Evolutionary conservation across 768 basidiomycete genomes (phyloP), one percentile per base, ranked within the genome.

Genomic region (Tricholoma sp.): DNA sequence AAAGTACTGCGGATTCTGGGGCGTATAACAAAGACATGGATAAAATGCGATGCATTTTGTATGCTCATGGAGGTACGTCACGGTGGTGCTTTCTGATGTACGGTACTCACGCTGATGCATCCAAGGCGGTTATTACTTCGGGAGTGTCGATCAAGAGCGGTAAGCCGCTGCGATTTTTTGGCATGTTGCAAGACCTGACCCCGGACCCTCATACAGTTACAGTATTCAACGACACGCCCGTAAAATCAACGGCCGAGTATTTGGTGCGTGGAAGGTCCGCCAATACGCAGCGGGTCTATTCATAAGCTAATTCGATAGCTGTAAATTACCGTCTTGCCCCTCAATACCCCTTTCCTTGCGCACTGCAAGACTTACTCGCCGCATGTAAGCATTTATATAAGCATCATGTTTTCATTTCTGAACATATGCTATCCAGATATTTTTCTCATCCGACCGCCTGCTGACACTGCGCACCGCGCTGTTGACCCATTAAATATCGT

Each of bases 281-380:
- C 35, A 50, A n/a, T 6, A 18, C 8, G 18, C 2, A 51, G 41
- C 29, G 12, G 35, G 29, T 12, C 49, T 8, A 39, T 57, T 19
- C 60, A 50, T n/a, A 35, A 29, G 16, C 54, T 41, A 27, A 71
- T 54, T 62, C 64, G 61, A 10, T 58, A 89, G 88, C 88, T 57
- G 78, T 91, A 54, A 88, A 89, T 61, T 91, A 91, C 65, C 82
- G 89, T 37, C 82, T 95, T n/a, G 89, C 95, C 12, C 96, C 96
- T 0, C 96, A 98, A 71, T 98, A 96, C 64, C 96, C 96, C 1
- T 98, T 97, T 68, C 96, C 96, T 12, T 93, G 91, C 61, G 91
- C 88, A 0, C 72, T 98, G 6, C 94, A 97, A 64, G 96, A 98
- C 69, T 75, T 86, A 32, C 66, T 98, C 10, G 91, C 96, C 2